phyloP scores from a whole-genome alignment of 164 flowering plant genomes.

The Amborella trichopoda region DNA sequence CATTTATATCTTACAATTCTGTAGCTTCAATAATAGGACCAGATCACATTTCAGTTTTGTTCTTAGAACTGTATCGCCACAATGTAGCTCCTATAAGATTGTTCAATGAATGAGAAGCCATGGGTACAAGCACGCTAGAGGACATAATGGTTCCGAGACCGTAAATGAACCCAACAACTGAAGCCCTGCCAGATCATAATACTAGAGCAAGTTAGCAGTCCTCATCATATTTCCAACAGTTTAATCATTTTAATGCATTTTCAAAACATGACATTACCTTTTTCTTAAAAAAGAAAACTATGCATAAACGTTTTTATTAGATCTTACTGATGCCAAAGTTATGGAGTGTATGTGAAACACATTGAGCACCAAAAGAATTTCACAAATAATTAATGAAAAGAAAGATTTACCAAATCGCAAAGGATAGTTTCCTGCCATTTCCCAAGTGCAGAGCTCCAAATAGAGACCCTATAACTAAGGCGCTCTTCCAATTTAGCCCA shows the following conservation, averaged over 20 bases:
- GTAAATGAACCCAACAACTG: slow-evolving; percentile 67
- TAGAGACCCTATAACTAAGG: slow-evolving; percentile 39
- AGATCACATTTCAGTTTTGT: slow-evolving; percentile 1
- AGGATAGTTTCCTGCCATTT: slow-evolving; percentile 66
- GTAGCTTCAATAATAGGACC: too few relatives aligned
- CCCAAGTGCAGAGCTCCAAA: slow-evolving; percentile 83
- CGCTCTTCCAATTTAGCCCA: slow-evolving; percentile 52
- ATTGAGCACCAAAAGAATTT: too few relatives aligned
- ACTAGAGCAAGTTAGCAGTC: too few relatives aligned
- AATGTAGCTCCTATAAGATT: slow-evolving; percentile 68
- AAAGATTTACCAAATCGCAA: slow-evolving; percentile 58
- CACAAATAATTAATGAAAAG: background rate
- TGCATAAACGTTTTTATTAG: too few relatives aligned
- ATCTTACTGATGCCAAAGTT: too few relatives aligned
- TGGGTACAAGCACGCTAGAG: slow-evolving; percentile 63
- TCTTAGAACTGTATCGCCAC: slow-evolving; percentile 44
- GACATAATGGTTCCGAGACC: slow-evolving; percentile 57
- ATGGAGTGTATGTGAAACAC: too few relatives aligned
- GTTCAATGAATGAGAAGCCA: slow-evolving; percentile 82
- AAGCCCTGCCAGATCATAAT: slow-evolving; percentile 74
- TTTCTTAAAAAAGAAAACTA: too few relatives aligned
- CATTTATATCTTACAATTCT: too few relatives aligned
- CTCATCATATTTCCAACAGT: too few relatives aligned
- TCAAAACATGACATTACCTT: too few relatives aligned
- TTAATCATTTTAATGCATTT: too few relatives aligned